Percentiles rank a stretch among this genome's conserved stretches.
phyloP scores from a whole-genome alignment of 176 grass and related monocot species.

The Coix lacrymajobi region DNA sequence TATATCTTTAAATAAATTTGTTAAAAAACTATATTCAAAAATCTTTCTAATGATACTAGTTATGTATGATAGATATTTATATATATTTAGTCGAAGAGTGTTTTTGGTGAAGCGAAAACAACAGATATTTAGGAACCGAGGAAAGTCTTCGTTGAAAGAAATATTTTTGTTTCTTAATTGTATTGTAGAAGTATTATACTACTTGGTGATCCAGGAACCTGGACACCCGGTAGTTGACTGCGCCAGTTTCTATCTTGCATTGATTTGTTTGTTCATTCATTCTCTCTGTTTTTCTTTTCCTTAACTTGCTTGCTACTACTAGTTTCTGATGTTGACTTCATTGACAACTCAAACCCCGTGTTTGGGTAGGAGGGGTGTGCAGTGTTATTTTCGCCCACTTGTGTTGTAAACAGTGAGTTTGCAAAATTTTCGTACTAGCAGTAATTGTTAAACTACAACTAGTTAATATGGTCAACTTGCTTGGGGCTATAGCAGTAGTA shows the following conservation, averaged over 20 bases:
- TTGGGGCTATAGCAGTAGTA: neutral
- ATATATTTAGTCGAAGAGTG: no score
- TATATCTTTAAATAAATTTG: no score
- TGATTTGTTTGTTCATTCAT: neutral
- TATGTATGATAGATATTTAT: no score
- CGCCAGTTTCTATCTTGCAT: neutral
- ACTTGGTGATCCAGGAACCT: conserved; percentile 1
- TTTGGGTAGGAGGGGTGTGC: neutral
- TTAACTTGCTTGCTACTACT: neutral
- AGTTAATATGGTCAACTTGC: conserved; percentile 1
- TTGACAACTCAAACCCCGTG: neutral
- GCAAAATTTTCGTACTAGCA: neutral
- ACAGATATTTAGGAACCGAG: no score
- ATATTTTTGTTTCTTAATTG: no score
- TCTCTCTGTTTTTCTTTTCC: neutral
- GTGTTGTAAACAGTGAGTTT: neutral
- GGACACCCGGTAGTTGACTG: conserved; percentile 18
- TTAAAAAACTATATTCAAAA: no score
- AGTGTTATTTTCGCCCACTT: conserved; percentile 2
- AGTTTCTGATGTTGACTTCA: conserved; percentile 36
- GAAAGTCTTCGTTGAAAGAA: no score
- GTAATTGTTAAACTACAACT: neutral
- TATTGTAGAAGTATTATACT: neutral
- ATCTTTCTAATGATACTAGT: no score
- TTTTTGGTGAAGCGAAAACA: no score